Evolutionary conservation across 257 asterid species (phyloP).

Genomic region (Solanum dulcamara): DNA sequence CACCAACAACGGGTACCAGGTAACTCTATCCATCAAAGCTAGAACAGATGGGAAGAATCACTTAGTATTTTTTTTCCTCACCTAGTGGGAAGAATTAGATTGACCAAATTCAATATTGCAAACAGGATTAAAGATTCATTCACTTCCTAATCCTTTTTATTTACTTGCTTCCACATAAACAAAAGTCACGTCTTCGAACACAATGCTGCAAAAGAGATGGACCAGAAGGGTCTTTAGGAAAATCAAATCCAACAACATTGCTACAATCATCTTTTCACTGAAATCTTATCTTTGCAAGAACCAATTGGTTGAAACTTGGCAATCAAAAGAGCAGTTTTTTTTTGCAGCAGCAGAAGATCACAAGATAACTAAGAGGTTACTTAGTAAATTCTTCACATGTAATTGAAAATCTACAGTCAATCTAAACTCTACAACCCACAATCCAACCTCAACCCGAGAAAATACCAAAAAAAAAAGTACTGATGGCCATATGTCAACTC

Average conservation of each 20-base stretch:
- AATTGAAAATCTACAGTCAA: background rate
- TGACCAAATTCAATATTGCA: background rate
- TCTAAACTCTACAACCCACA: background rate
- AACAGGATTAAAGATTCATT: background rate
- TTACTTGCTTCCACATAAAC: background rate
- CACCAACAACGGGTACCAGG: too few species aligned
- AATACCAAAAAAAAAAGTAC: background rate
- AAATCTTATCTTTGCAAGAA: background rate
- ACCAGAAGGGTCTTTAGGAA: background rate
- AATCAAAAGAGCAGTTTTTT: background rate
- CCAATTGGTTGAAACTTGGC: background rate
- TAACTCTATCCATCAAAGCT: too few species aligned
- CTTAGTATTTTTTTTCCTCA: too few species aligned
- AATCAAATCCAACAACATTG: background rate
- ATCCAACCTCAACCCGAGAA: background rate
- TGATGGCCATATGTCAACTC: background rate
- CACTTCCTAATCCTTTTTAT: background rate
- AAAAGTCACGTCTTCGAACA: background rate
- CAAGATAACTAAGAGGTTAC: background rate
- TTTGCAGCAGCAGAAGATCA: background rate
- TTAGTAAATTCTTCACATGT: background rate
- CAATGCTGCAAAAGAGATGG: background rate
- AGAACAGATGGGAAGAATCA: too few species aligned
- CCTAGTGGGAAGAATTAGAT: too few species aligned
- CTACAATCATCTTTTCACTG: background rate